Percentiles rank a stretch among this genome's conserved stretches.
phyloP scores from a whole-genome alignment of 495 filamentous ascomycete genomes.

The Aspergillus sclerotiicarbonarius region DNA sequence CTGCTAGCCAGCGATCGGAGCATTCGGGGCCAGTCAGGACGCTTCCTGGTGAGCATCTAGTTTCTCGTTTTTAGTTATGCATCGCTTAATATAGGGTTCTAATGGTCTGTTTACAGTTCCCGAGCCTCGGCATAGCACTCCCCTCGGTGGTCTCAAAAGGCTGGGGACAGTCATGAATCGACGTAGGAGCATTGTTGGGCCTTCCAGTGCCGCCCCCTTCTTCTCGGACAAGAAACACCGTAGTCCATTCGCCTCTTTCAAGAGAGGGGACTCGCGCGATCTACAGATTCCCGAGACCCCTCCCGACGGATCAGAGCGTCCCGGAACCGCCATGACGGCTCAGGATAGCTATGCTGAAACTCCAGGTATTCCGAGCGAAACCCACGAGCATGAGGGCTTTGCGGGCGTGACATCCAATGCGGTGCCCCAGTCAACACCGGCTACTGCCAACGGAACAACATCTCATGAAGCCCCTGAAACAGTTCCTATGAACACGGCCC shows the following conservation, averaged over 20 bases:
- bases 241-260: conserved; percentile 53
- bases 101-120: conserved; percentile 21
- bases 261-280: conserved; percentile 42
- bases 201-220: conserved; percentile 29
- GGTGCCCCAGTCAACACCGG: conserved; percentile 19
- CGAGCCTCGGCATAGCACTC: conserved; percentile 40
- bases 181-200: conserved; percentile 47
- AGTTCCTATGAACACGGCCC: conserved; percentile 21
- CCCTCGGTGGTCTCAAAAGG: conserved; percentile 57
- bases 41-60: conserved; percentile 41
- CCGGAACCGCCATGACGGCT: conserved; percentile 34
- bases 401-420: conserved; percentile 23
- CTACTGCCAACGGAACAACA: conserved; percentile 31
- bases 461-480: conserved; percentile 21
- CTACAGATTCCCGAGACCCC: conserved; percentile 43
- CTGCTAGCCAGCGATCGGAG: conserved; percentile 58
- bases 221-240: conserved; percentile 51
- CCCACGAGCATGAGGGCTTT: conserved; percentile 26
- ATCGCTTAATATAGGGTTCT: conserved; percentile 5
- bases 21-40: conserved; percentile 45
- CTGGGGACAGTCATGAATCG: conserved; percentile 79
- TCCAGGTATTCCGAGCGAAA: conserved; percentile 31
- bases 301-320: conserved; percentile 32
- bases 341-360: conserved; percentile 32
- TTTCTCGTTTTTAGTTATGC: neutral